Conservation (phyloP, 2,329 filamentous ascomycete species). For the Aspergillus novofumigatus region DNA sequence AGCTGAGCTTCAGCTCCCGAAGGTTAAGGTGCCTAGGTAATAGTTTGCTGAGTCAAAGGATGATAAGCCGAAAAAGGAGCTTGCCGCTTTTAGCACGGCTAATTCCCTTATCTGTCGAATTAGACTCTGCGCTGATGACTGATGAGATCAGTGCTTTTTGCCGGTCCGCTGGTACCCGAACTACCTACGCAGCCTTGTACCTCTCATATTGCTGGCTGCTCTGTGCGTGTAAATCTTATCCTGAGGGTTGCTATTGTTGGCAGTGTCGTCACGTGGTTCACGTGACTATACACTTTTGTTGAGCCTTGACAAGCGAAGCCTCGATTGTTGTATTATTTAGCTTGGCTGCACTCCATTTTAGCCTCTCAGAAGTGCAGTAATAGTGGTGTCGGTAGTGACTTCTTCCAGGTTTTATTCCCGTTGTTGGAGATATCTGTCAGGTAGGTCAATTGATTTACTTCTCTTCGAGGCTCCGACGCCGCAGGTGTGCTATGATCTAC, state of each 20-base stretch:
- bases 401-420: not conserved
- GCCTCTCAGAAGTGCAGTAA: not conserved
- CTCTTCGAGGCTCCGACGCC: not conserved
- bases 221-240: not conserved
- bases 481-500: not conserved
- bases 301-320: slow-evolving; percentile 1
- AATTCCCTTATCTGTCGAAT: slow-evolving; percentile 7
- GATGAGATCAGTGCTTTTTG: slow-evolving; percentile 9
- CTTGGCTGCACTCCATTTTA: not conserved
- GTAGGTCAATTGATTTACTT: not conserved
- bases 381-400: not conserved
- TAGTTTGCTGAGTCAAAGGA: not conserved
- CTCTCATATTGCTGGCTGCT: not conserved
- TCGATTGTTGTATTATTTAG: not conserved
- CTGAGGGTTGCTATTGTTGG: not conserved
- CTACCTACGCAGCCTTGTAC: not conserved
- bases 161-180: slow-evolving; percentile 5
- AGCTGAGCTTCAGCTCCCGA: not conserved
- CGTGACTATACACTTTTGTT: not conserved
- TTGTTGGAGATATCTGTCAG: not conserved
- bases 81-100: slow-evolving; percentile 3
- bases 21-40: not conserved
- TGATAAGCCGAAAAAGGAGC: not conserved
- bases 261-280: not conserved
- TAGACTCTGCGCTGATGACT: not conserved